Percentiles rank a stretch among this genome's conserved stretches.
Conservation (phyloP, 768 basidiomycete species). For the Phylloporus sp. region DNA sequence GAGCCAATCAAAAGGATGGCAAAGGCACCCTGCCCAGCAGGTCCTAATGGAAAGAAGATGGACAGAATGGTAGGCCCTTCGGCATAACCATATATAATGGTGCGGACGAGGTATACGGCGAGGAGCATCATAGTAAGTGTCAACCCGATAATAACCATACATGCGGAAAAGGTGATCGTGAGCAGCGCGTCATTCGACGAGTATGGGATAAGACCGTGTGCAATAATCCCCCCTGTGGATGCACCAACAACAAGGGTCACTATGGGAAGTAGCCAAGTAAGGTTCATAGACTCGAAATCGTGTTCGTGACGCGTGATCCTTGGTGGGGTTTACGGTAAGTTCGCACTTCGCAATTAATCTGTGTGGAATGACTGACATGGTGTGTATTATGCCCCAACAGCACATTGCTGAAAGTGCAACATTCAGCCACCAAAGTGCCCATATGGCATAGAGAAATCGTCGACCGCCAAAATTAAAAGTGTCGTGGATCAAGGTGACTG, state of each 20-base stretch:
- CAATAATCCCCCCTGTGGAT: slow-evolving; percentile 60
- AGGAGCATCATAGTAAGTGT: slow-evolving; percentile 62
- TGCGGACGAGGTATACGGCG: slow-evolving; percentile 55
- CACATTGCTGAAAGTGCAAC: slow-evolving; percentile 50
- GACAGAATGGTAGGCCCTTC: slow-evolving; percentile 46
- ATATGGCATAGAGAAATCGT: slow-evolving; percentile 48
- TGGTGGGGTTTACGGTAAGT: slow-evolving; percentile 7
- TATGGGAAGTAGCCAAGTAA: slow-evolving; percentile 71
- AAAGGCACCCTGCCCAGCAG: slow-evolving; percentile 63
- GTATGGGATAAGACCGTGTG: slow-evolving; percentile 41
- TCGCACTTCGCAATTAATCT: slow-evolving; percentile 15
- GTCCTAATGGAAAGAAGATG: slow-evolving; percentile 70
- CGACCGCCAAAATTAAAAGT: slow-evolving; percentile 47
- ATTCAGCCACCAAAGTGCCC: slow-evolving; percentile 70
- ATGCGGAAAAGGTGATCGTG: slow-evolving; percentile 50
- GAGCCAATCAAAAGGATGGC: slow-evolving; percentile 53
- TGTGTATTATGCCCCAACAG: slow-evolving; percentile 56
- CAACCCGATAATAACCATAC: slow-evolving; percentile 53
- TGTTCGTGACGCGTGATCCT: slow-evolving; percentile 60
- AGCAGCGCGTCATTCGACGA: slow-evolving; percentile 47
- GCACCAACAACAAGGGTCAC: slow-evolving; percentile 69
- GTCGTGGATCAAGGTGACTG: slow-evolving; percentile 41
- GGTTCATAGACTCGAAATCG: slow-evolving; percentile 49
- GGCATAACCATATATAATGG: slow-evolving; percentile 53
- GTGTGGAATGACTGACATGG: slow-evolving; percentile 48